A percentile compares a stretch with the other conserved stretches of the same genome.
Evolutionary conservation across 108 stramenopile genomes (phyloP).

Genomic region (Cylindrotheca closterium): DNA sequence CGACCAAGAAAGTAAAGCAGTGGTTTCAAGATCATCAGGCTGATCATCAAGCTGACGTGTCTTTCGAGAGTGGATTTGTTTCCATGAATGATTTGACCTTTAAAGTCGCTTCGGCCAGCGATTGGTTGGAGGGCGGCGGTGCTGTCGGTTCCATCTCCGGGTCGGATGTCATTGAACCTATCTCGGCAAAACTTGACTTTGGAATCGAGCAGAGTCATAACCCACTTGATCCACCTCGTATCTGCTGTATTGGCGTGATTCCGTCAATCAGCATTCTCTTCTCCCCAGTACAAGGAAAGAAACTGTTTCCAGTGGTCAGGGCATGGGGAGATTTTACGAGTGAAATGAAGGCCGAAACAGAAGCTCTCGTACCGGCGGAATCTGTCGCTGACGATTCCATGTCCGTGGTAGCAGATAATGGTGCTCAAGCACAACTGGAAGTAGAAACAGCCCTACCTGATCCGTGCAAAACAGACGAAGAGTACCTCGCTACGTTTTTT

Average conservation of each 20-base stretch:
- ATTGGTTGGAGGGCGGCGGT: not conserved
- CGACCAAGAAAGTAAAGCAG: conserved; percentile 40
- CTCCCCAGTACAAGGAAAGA: conserved; percentile 54
- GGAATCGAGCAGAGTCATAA: conserved; percentile 55
- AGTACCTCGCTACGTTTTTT: conserved; percentile 10
- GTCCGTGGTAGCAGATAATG: not conserved
- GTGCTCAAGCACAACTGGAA: not conserved
- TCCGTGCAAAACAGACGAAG: not conserved
- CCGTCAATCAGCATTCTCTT: conserved; percentile 55
- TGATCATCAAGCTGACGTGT: conserved; percentile 17
- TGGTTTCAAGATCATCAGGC: conserved; percentile 58
- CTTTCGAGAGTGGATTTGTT: conserved; percentile 47
- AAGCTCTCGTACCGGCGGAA: not conserved
- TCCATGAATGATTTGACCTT: conserved; percentile 47
- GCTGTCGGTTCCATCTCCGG: not conserved
- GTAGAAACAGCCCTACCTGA: not conserved
- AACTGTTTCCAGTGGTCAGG: conserved; percentile 51
- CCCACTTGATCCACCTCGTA: conserved; percentile 49
- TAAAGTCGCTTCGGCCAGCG: conserved; percentile 25
- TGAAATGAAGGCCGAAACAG: conserved; percentile 1
- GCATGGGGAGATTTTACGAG: conserved; percentile 46
- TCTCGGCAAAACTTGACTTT: conserved; percentile 55
- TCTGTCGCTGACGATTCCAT: not conserved
- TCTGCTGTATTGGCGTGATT: conserved; percentile 71
- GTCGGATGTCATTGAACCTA: conserved; percentile 64